A percentile compares a stretch with the other conserved stretches of the same genome.
Evolutionary conservation across 345 rosid species (phyloP).

Genomic region (Linum trigynum): DNA sequence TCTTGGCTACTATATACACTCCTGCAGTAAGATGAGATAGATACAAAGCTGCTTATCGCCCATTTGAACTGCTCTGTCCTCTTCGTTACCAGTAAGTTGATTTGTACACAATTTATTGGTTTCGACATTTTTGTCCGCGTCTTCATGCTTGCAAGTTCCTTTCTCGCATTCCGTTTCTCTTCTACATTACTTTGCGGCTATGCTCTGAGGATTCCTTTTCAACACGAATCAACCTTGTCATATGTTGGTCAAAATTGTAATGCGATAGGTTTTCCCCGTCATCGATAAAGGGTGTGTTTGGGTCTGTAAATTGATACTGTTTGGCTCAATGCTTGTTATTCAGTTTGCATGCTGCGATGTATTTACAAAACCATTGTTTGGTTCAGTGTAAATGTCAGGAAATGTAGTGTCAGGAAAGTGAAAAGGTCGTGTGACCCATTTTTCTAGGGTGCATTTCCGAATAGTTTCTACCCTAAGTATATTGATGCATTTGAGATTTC

Average conservation of each 20-base stretch:
- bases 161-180: not conserved
- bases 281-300: not conserved
- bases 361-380: too few species aligned
- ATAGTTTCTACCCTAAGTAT: too few species aligned
- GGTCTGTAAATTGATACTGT: not conserved
- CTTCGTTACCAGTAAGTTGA: conserved; percentile 73
- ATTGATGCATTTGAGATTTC: too few species aligned
- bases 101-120: conserved; percentile 8
- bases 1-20: conserved; percentile 95
- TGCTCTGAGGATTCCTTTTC: not conserved
- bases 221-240: not conserved
- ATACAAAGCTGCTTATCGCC: conserved; percentile 89
- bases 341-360: too few species aligned
- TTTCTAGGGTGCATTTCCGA: too few species aligned
- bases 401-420: too few species aligned
- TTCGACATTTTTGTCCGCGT: not conserved
- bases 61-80: conserved; percentile 95
- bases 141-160: not conserved
- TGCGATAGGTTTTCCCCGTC: not conserved
- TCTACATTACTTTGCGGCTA: not conserved
- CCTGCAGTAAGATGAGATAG: conserved; percentile 97
- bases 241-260: not conserved
- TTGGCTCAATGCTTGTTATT: too few species aligned
- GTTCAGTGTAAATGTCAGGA: too few species aligned
- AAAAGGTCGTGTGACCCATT: too few species aligned